A percentile compares a stretch with the other conserved stretches of the same genome.
Conservation (phyloP, 345 rosid genomes). For the Psidium guajava region DNA sequence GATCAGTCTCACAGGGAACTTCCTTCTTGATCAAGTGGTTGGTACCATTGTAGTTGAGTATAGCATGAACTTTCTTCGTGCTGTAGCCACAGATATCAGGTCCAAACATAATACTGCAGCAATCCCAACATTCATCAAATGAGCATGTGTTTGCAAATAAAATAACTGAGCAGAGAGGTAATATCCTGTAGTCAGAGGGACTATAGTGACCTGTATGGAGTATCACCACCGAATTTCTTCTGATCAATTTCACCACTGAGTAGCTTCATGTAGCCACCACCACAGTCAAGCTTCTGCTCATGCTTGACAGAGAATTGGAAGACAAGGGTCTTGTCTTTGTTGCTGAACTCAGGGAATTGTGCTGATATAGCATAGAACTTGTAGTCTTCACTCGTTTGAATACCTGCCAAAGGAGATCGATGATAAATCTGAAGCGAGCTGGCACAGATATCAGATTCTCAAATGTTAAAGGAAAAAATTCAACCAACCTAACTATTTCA, state of each 20-base stretch:
- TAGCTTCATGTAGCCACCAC: slow-evolving; percentile 99
- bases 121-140: neutral
- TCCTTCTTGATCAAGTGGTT: slow-evolving; percentile 97
- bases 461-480: neutral
- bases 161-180: neutral
- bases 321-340: slow-evolving; percentile 82
- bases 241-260: slow-evolving; percentile 86
- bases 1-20: slow-evolving; percentile 98
- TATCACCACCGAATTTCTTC: slow-evolving; percentile 95
- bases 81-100: slow-evolving; percentile 97
- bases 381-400: slow-evolving; percentile 95
- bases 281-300: slow-evolving; percentile 99
- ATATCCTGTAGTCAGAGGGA: neutral
- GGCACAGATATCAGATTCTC: neutral
- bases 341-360: slow-evolving; percentile 83
- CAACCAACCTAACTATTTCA: neutral
- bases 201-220: slow-evolving; percentile 63
- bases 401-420: slow-evolving; percentile 36
- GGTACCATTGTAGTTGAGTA: slow-evolving; percentile 65
- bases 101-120: slow-evolving; percentile 95
- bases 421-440: neutral
- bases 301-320: slow-evolving; percentile 98
- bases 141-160: neutral
- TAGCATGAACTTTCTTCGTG: slow-evolving; percentile 99
- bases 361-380: slow-evolving; percentile 98